Percentiles rank a stretch among this genome's conserved stretches.
phyloP scores from a whole-genome alignment of 2,329 filamentous ascomycete species.

The Trichoderma polysporum region DNA sequence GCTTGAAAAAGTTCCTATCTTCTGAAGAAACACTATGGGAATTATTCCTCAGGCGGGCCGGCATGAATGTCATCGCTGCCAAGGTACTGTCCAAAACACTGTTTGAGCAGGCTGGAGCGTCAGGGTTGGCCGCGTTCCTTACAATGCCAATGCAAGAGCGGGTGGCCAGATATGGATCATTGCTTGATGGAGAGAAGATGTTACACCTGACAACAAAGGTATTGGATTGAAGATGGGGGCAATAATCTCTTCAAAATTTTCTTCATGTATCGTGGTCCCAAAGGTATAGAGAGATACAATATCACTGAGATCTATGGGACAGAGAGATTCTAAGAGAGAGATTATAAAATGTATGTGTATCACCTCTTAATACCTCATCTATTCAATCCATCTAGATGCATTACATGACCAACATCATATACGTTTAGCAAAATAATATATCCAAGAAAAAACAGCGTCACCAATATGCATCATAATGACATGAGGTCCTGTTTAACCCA shows the following conservation, averaged over 20 bases:
- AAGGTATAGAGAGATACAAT: background rate
- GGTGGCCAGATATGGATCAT: slow-evolving; percentile 26
- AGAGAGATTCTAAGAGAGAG: background rate
- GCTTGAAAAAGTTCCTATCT: slow-evolving; percentile 37
- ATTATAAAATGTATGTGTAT: background rate
- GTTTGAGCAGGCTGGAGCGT: slow-evolving; percentile 27
- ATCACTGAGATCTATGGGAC: background rate
- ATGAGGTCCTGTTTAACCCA: background rate
- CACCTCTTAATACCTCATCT: background rate
- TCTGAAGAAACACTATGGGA: slow-evolving; percentile 44
- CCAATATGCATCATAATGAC: background rate
- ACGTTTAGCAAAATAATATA: background rate
- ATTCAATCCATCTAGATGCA: background rate
- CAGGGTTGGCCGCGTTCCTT: slow-evolving; percentile 35
- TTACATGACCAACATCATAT: background rate
- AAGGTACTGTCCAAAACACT: slow-evolving; percentile 35
- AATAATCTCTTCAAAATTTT: background rate
- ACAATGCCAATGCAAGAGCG: slow-evolving; percentile 32
- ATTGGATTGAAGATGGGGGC: slow-evolving; percentile 11
- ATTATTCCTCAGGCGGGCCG: slow-evolving; percentile 36
- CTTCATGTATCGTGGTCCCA: background rate
- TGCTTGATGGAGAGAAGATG: slow-evolving; percentile 31
- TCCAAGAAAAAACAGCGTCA: background rate
- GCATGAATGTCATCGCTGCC: slow-evolving; percentile 40
- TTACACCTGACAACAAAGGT: slow-evolving; percentile 21